A percentile compares a stretch with the other conserved stretches of the same genome.
Evolutionary conservation across 208 protist genomes (phyloP).

Genomic region (Leishmania arabica): DNA sequence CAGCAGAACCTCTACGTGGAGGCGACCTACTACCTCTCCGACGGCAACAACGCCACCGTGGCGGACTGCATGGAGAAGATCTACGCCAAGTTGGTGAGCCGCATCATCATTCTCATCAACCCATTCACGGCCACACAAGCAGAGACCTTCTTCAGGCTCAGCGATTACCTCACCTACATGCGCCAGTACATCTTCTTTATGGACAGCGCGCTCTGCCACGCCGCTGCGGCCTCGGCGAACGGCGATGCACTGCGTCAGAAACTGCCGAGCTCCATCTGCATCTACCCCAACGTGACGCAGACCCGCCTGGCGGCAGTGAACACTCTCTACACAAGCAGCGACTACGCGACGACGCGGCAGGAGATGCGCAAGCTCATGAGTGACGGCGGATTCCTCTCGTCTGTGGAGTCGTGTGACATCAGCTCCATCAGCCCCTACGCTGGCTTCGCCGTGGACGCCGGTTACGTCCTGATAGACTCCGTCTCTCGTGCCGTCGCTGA

Average conservation of each 20-base stretch:
- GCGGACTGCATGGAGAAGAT: slow-evolving; percentile 55
- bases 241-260: slow-evolving; percentile 40
- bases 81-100: slow-evolving; percentile 68
- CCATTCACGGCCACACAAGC: slow-evolving; percentile 52
- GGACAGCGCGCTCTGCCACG: slow-evolving; percentile 64
- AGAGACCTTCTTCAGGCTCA: slow-evolving; percentile 66
- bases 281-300: slow-evolving; percentile 54
- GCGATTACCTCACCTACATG: slow-evolving; percentile 57
- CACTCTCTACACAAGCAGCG: slow-evolving; percentile 24
- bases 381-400: slow-evolving; percentile 61
- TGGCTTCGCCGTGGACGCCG: slow-evolving; percentile 82
- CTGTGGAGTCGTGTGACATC: slow-evolving; percentile 52
- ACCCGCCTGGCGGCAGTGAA: slow-evolving; percentile 48
- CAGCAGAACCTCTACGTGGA: slow-evolving; percentile 78
- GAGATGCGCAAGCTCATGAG: slow-evolving; percentile 51
- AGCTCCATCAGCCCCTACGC: slow-evolving; percentile 34
- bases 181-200: slow-evolving; percentile 83
- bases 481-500: slow-evolving; percentile 46
- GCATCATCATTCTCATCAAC: slow-evolving; percentile 62
- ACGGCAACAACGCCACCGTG: slow-evolving; percentile 25
- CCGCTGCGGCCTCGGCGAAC: slow-evolving; percentile 30
- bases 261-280: slow-evolving; percentile 81
- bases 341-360: slow-evolving; percentile 28
- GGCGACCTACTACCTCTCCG: slow-evolving; percentile 47
- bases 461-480: slow-evolving; percentile 62